Evolutionary conservation across 192 early-diverging fungal species (phyloP), one percentile per base, ranked within the genome.

Genomic region (Lobosporangium transversale): DNA sequence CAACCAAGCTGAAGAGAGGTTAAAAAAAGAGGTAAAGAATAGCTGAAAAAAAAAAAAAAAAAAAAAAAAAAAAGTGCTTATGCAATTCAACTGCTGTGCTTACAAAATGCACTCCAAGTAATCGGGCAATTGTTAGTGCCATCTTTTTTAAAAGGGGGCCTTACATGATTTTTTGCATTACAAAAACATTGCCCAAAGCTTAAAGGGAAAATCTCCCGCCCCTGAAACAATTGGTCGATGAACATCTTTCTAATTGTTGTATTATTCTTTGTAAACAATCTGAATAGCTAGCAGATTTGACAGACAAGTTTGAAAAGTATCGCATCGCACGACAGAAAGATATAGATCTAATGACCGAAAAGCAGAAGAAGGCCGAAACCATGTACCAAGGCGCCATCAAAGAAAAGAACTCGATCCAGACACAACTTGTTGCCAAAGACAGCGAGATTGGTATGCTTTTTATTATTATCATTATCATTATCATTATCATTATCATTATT

Each of bases 371-470:
- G 37, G 58, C 64, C 58, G 73, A 76, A 27, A 3, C 27, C 21
- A 59, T 61, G 63, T 76, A 76, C 40, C 73, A 76, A 36, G 42
- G 53, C 15, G 64, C 53, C 24, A 54, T 76, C 65, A 76, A 67
- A 40, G 73, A 76, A 32, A 76, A 76, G 47, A 67, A 48, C 37
- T 55, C 73, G 17, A 58, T 67, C 20, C 64, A 67, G 44, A 67
- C 73, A 0, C 73, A 76, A 15, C 65, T 76, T 7, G 65, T 53
- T 14, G 24, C 51, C n/a, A 76, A 67, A 10, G 73, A 76, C 24
- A 65, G 58, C 4, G 73, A 76, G 29, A 76, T 76, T 23, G 73
- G 73, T 66, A 67, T 14, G 29, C n/a, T n/a, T n/a, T n/a, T 24
- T 44, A 21, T 45, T 18, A 43, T 5, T 12, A 17, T 21, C 37